Evolutionary conservation across 1,284 basidiomycete genomes (phyloP).

Genomic region (Gomphus sp.): DNA sequence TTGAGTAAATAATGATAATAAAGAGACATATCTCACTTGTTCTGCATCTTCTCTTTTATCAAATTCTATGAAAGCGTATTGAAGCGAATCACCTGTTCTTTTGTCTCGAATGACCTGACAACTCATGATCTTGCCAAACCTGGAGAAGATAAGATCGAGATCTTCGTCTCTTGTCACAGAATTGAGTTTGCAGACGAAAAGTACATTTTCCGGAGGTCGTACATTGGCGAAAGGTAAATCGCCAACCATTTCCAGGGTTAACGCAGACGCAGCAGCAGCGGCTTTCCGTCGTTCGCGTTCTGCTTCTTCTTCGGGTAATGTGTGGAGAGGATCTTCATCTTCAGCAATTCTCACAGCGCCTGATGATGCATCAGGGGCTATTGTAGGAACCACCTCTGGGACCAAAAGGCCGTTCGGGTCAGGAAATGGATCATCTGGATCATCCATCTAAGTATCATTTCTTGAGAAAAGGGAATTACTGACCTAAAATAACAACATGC

Average conservation of each 20-base stretch:
- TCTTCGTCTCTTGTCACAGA: slow-evolving; percentile 94
- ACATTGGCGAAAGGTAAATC: slow-evolving; percentile 98
- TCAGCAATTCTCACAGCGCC: slow-evolving; percentile 75
- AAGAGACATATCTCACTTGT: slow-evolving; percentile 41
- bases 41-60: slow-evolving; percentile 90
- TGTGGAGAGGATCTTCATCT: slow-evolving; percentile 78
- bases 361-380: slow-evolving; percentile 63
- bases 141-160: slow-evolving; percentile 92
- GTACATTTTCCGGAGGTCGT: slow-evolving; percentile 93
- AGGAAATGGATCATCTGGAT: slow-evolving; percentile 85
- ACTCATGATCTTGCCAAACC: slow-evolving; percentile 92
- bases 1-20: not conserved
- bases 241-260: slow-evolving; percentile 99
- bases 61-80: slow-evolving; percentile 99
- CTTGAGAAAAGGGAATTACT: slow-evolving; percentile 18
- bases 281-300: slow-evolving; percentile 73
- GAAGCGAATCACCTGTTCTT: slow-evolving; percentile 89
- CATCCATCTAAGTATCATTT: slow-evolving; percentile 1
- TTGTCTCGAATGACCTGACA: slow-evolving; percentile 95
- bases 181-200: slow-evolving; percentile 99
- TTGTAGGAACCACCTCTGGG: slow-evolving; percentile 70
- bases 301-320: slow-evolving; percentile 73
- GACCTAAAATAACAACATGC: slow-evolving; percentile 88
- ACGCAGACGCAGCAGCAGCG: slow-evolving; percentile 85
- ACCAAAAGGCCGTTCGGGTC: slow-evolving; percentile 72